These are phyloP conservation scores for Pythium guiyangense DNA, from an alignment of 352 stramenopile genomes.

Conservation along the genomic window DNA sequence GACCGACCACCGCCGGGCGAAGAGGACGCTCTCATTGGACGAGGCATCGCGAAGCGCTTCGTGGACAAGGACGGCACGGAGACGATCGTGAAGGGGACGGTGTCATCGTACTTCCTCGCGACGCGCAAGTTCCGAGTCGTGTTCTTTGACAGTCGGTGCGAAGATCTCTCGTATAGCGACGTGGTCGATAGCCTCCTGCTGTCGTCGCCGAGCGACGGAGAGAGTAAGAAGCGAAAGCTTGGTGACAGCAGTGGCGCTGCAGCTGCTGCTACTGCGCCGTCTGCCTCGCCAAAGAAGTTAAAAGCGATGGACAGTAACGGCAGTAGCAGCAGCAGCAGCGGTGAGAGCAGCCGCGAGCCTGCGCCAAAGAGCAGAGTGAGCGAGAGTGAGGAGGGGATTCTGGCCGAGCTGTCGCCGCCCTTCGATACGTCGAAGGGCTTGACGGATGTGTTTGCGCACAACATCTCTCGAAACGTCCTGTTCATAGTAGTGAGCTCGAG, in stretches of 20 bases:
- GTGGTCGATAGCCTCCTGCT: constrained; percentile 56
- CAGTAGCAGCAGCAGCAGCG: background rate
- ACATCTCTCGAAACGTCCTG: constrained; percentile 53
- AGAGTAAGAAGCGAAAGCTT: constrained; percentile 44
- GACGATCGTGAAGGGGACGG: constrained; percentile 35
- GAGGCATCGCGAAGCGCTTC: constrained; percentile 34
- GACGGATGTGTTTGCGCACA: constrained; percentile 23
- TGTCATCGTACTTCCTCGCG: constrained; percentile 70
- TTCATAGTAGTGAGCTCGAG: constrained; percentile 48
- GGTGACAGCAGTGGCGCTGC: constrained; percentile 4
- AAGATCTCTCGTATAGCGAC: constrained; percentile 57
- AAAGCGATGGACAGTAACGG: constrained; percentile 16
- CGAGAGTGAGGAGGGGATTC: background rate
- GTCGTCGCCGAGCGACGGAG: constrained; percentile 18
- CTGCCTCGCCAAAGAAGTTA: constrained; percentile 25
- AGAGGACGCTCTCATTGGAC: constrained; percentile 43
- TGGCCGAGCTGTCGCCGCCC: constrained; percentile 6
- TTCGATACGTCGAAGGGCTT: constrained; percentile 14
- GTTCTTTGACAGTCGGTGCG: constrained; percentile 45
- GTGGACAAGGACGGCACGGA: constrained; percentile 20
- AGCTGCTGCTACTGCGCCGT: constrained; percentile 11
- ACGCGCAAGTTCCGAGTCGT: constrained; percentile 75
- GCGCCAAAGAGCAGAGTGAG: constrained; percentile 1
- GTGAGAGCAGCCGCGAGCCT: background rate
- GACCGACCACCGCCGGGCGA: constrained; percentile 3